Percentiles rank a stretch among this genome's conserved stretches.
These are phyloP conservation scores for Jaltomata sinuosa DNA, from an alignment of 257 asterid genomes.

Conservation along the genomic window DNA sequence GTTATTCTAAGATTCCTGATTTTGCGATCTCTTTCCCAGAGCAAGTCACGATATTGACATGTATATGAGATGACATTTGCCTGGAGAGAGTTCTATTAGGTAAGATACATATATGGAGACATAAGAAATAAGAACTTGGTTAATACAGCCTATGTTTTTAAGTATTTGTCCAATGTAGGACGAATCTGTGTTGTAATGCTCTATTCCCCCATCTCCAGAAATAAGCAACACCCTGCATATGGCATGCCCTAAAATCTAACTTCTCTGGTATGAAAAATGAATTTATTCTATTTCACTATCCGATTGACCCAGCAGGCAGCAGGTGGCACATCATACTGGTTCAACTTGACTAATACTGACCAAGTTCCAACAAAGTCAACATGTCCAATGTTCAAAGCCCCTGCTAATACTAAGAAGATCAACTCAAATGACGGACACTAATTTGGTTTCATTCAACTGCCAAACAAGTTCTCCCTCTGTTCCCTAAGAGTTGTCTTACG, in stretches of 20 bases:
- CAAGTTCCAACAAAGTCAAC: background rate
- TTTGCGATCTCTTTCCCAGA: background rate
- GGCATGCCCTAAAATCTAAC: background rate
- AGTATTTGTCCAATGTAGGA: background rate
- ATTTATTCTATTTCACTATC: background rate
- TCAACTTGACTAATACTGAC: background rate
- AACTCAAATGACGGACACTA: background rate
- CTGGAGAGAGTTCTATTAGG: background rate
- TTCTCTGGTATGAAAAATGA: background rate
- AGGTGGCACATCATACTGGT: background rate
- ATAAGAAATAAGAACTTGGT: background rate
- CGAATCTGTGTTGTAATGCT: background rate
- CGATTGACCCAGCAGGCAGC: background rate
- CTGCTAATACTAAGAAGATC: background rate
- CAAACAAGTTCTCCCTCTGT: background rate
- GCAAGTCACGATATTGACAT: background rate
- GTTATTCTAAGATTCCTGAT: background rate
- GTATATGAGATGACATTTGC: background rate
- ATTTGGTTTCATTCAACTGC: background rate
- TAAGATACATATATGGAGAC: background rate
- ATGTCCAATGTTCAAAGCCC: background rate
- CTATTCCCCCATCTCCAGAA: background rate
- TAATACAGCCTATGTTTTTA: background rate
- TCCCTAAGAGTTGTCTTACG: background rate
- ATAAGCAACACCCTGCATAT: background rate